Conservation (phyloP, 352 stramenopile genomes). For the Phytophthora aleatoria region DNA sequence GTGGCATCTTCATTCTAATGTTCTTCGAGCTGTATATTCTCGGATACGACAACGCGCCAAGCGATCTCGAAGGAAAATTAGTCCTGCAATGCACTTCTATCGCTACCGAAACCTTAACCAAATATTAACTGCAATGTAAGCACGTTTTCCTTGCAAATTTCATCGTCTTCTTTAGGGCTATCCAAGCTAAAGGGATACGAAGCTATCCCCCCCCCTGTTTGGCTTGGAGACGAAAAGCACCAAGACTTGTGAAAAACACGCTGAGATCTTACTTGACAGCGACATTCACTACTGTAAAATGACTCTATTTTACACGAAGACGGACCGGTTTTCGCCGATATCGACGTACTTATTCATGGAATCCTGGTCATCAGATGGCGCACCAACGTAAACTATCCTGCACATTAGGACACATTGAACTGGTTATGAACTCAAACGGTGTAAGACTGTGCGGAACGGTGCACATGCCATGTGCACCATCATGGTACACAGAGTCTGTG, state of each 20-base stretch:
- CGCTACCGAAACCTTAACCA: conserved; percentile 14
- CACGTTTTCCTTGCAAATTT: not conserved
- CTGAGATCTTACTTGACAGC: not conserved
- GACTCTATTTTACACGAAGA: not conserved
- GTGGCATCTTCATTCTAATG: conserved; percentile 10
- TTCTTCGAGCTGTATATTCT: conserved; percentile 8
- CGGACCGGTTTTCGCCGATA: not conserved
- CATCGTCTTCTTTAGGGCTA: not conserved
- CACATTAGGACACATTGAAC: not conserved
- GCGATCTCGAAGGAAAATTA: conserved; percentile 7
- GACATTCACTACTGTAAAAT: not conserved
- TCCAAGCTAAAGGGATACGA: not conserved
- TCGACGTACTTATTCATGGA: not conserved
- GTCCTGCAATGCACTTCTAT: conserved; percentile 19
- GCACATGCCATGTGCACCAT: not conserved
- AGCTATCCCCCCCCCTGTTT: not conserved
- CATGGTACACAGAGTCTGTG: too few species aligned
- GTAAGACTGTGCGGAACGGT: not conserved
- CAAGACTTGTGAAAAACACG: not conserved
- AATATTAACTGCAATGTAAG: conserved; percentile 13
- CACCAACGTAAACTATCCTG: not conserved
- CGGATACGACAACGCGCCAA: not conserved
- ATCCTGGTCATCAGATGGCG: not conserved
- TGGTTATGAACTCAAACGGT: not conserved
- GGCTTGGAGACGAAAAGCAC: not conserved